Evolutionary conservation across 345 rosid genomes (phyloP), one percentile per base, ranked within the genome.

Genomic region (Melastoma malabathricum): DNA sequence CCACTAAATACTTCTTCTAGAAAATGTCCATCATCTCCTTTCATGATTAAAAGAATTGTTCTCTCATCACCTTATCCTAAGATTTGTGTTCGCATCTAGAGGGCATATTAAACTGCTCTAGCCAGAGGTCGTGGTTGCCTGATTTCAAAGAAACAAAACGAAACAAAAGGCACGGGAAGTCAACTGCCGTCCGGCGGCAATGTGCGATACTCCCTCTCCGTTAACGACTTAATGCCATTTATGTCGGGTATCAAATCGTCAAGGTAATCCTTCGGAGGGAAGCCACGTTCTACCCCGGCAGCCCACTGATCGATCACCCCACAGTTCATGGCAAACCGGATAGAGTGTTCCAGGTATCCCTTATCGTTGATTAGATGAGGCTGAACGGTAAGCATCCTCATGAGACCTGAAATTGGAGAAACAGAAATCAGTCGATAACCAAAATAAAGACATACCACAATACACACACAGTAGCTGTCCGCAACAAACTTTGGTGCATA

Each of bases 251-350:
- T 82, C 22, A 58, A 78, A 18, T 72, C 82, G 13, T 69, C 81
- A 58, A 75, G 81, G 62, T 56, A 66, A 41, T 68, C 90, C 52
- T 86, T 83, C 63, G 90, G 81, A 48, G 94, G 97, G 68, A 67
- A 89, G 50, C 96, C 97, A 18, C 72, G 65, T 22, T 56, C 67
- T 64, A 72, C 71, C 13, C 77, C 80, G 34, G 54, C 82, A 53
- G 70, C 47, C 98, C 96, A 83, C 52, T 90, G 96, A 57, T 90
- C 96, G 50, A 73, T 64, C 59, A 86, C 84, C 15, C 94, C 98
- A 61, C 92, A 80, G 60, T 82, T 71, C 47, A 86, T 82, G 17
- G 94, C 98, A 64, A 80, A 83, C 61, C 70, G 71, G 60, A 75
- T 67, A 9, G 86, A 52, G 31, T 62, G 78, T 45, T 72, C 82